Conservation (phyloP, 2,329 filamentous ascomycete genomes). For the Cladobotryum protrusum region DNA sequence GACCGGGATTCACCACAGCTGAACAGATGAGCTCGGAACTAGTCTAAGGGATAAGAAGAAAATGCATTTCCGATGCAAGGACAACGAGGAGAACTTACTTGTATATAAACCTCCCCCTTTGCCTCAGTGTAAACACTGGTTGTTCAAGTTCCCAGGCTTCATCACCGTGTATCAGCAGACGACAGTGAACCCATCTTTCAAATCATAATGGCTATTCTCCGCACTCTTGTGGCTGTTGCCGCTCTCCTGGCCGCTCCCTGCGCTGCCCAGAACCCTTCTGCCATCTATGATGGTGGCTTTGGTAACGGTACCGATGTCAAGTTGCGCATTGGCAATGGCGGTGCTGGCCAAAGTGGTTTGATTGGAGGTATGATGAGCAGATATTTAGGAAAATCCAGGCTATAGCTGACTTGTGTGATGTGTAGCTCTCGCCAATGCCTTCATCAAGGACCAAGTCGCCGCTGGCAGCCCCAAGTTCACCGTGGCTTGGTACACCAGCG, state of each 20-base stretch:
- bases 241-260: neutral
- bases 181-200: neutral
- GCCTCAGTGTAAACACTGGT: too few species aligned
- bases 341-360: slow-evolving; percentile 31
- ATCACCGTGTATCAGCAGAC: too few species aligned
- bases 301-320: slow-evolving; percentile 11
- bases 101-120: too few species aligned
- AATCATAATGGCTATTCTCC: slow-evolving; percentile 4
- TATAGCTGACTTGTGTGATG: neutral
- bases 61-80: too few species aligned
- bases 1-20: neutral
- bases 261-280: slow-evolving; percentile 12
- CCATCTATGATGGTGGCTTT: slow-evolving; percentile 18
- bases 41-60: too few species aligned
- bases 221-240: slow-evolving; percentile 3
- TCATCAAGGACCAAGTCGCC: slow-evolving; percentile 18
- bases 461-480: slow-evolving; percentile 26
- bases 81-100: too few species aligned
- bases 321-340: slow-evolving; percentile 30
- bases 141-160: too few species aligned
- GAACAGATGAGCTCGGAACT: neutral
- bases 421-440: slow-evolving; percentile 22
- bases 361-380: slow-evolving; percentile 22
- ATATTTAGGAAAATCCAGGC: neutral
- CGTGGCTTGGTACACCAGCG: slow-evolving; percentile 39